Conservation (phyloP, 495 filamentous ascomycete species). For the Achaetomiella virescens region DNA sequence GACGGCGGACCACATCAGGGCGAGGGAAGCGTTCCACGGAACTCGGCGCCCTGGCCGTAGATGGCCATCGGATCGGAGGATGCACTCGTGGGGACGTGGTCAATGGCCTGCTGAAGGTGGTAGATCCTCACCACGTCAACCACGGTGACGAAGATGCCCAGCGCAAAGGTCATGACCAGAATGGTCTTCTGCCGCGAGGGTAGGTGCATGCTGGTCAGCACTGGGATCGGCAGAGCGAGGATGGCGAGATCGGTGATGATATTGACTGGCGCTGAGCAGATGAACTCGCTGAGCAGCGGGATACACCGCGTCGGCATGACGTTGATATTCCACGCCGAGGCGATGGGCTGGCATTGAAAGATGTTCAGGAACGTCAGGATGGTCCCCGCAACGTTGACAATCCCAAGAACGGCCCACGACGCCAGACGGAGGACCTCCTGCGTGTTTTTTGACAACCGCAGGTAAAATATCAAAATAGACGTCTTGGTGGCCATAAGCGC, state of each 20-base stretch:
- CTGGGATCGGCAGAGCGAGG: slow-evolving; percentile 77
- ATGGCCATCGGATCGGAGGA: slow-evolving; percentile 24
- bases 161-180: slow-evolving; percentile 70
- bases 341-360: slow-evolving; percentile 77
- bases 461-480: slow-evolving; percentile 85
- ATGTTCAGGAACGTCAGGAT: slow-evolving; percentile 80
- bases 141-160: slow-evolving; percentile 79
- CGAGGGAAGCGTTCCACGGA: slow-evolving; percentile 70
- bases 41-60: slow-evolving; percentile 35
- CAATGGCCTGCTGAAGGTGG: slow-evolving; percentile 71
- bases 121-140: slow-evolving; percentile 87
- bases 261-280: slow-evolving; percentile 78
- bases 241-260: slow-evolving; percentile 80
- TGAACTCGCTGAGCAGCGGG: slow-evolving; percentile 73
- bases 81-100: slow-evolving; percentile 19
- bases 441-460: slow-evolving; percentile 68
- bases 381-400: slow-evolving; percentile 71
- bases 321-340: slow-evolving; percentile 51
- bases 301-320: slow-evolving; percentile 50
- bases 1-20: slow-evolving; percentile 89
- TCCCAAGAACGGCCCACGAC: slow-evolving; percentile 61
- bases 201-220: slow-evolving; percentile 77
- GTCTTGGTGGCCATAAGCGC: slow-evolving; percentile 84
- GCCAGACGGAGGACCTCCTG: slow-evolving; percentile 60
- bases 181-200: slow-evolving; percentile 80